Evolutionary conservation across 176 grass and related monocot species (phyloP).

Genomic region (Stipa capillata): DNA sequence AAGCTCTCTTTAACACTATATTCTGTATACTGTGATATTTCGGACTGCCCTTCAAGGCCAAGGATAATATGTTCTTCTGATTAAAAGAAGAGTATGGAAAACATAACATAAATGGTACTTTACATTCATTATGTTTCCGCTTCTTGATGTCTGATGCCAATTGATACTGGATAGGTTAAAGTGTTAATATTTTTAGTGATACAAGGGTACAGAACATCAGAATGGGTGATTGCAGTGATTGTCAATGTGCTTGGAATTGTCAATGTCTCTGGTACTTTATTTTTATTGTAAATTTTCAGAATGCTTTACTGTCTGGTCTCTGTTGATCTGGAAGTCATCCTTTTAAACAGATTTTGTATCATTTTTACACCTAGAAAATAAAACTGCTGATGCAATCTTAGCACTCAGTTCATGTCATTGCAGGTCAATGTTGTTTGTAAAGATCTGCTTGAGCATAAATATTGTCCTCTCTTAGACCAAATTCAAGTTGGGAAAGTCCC

Average conservation of each 20-base stretch:
- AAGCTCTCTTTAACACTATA: constrained; percentile 31
- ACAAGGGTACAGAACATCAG: background rate
- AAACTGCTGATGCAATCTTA: background rate
- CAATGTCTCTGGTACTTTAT: background rate
- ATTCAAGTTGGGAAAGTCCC: background rate
- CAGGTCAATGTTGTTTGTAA: background rate
- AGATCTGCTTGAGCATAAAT: background rate
- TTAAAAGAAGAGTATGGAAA: background rate
- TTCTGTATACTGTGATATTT: background rate
- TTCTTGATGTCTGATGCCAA: background rate
- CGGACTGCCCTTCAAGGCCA: background rate
- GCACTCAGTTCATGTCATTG: background rate
- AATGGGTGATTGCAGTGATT: background rate
- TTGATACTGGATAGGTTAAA: background rate
- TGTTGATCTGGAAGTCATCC: background rate
- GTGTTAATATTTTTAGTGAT: background rate
- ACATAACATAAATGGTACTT: background rate
- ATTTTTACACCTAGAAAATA: background rate
- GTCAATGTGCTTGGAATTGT: background rate
- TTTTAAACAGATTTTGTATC: background rate
- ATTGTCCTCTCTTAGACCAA: background rate
- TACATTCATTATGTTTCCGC: background rate
- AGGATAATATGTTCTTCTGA: background rate
- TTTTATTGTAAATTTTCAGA: background rate
- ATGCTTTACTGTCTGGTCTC: background rate